Percentiles rank a stretch among this genome's conserved stretches.
These are phyloP conservation scores for Rosa hybrid DNA, from an alignment of 331 rosid genomes.

Conservation along the genomic window DNA sequence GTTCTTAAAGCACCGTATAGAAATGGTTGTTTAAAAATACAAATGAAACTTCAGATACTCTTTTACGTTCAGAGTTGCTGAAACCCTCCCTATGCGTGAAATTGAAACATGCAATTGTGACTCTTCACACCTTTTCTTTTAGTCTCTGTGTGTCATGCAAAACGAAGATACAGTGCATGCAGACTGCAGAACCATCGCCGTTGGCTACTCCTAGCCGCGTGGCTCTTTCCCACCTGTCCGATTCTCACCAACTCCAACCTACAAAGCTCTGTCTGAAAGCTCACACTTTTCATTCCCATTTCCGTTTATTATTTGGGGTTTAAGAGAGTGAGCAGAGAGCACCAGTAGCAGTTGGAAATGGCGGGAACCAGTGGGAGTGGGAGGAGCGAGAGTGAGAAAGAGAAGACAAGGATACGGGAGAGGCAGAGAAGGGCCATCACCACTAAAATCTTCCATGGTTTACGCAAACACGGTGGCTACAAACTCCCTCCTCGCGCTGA, in stretches of 20 bases:
- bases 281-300: background rate
- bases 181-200: slow-evolving; percentile 6
- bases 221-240: slow-evolving; percentile 2
- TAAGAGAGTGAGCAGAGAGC: background rate
- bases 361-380: slow-evolving; percentile 13
- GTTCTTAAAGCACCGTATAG: background rate
- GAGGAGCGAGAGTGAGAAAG: slow-evolving; percentile 46
- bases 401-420: slow-evolving; percentile 58
- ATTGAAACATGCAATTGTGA: slow-evolving; percentile 1
- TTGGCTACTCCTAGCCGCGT: background rate
- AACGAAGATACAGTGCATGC: slow-evolving; percentile 11
- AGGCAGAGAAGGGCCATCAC: slow-evolving; percentile 56
- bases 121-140: background rate
- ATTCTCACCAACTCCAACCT: slow-evolving; percentile 4
- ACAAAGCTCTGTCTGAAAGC: background rate
- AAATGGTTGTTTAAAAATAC: background rate
- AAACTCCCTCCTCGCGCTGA: slow-evolving; percentile 49
- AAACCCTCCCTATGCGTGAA: slow-evolving; percentile 2
- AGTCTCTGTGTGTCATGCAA: slow-evolving; percentile 7
- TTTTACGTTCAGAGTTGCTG: background rate
- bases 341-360: slow-evolving; percentile 11
- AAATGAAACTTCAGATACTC: background rate
- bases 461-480: slow-evolving; percentile 54
- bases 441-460: slow-evolving; percentile 49
- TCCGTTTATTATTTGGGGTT: background rate